These are phyloP conservation scores for Trematosphaeria pertusa DNA, from an alignment of 2,329 filamentous ascomycete genomes.

Conservation along the genomic window DNA sequence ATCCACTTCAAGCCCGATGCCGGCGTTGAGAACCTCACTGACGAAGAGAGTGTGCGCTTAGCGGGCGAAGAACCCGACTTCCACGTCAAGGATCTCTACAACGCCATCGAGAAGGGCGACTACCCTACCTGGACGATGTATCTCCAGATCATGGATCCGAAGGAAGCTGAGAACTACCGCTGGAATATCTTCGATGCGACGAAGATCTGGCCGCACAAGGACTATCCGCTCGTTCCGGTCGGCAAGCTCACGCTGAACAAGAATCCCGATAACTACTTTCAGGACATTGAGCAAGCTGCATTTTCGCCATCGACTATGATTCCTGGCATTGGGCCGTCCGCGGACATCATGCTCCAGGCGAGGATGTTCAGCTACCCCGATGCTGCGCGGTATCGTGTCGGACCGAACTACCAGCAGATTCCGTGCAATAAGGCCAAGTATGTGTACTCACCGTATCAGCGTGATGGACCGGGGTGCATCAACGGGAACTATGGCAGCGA, in stretches of 20 bases:
- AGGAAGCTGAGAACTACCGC: slow-evolving; percentile 56
- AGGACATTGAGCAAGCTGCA: slow-evolving; percentile 72
- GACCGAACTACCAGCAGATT: slow-evolving; percentile 59
- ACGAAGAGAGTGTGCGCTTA: slow-evolving; percentile 44
- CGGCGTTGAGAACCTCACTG: slow-evolving; percentile 55
- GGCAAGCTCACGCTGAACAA: slow-evolving; percentile 60
- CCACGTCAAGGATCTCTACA: slow-evolving; percentile 48
- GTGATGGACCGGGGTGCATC: slow-evolving; percentile 40
- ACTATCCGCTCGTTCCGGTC: slow-evolving; percentile 58
- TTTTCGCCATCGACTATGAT: slow-evolving; percentile 71
- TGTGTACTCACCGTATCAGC: slow-evolving; percentile 36
- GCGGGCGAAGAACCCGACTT: slow-evolving; percentile 48
- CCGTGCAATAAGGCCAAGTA: slow-evolving; percentile 42
- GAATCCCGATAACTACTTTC: slow-evolving; percentile 70
- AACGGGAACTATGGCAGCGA: slow-evolving; percentile 56
- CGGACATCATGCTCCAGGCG: slow-evolving; percentile 68
- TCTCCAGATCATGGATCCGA: slow-evolving; percentile 62
- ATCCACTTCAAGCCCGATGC: slow-evolving; percentile 58
- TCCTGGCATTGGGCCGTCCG: slow-evolving; percentile 67
- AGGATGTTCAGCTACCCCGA: slow-evolving; percentile 70
- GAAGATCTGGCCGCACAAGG: slow-evolving; percentile 60
- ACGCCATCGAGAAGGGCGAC: slow-evolving; percentile 55
- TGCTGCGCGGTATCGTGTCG: slow-evolving; percentile 57
- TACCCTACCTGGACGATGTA: slow-evolving; percentile 60
- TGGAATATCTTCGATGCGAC: slow-evolving; percentile 65